Percentiles rank a stretch among this genome's conserved stretches.
Conservation (phyloP, 257 asterid genomes). For the Lithospermum erythrorhizon region DNA sequence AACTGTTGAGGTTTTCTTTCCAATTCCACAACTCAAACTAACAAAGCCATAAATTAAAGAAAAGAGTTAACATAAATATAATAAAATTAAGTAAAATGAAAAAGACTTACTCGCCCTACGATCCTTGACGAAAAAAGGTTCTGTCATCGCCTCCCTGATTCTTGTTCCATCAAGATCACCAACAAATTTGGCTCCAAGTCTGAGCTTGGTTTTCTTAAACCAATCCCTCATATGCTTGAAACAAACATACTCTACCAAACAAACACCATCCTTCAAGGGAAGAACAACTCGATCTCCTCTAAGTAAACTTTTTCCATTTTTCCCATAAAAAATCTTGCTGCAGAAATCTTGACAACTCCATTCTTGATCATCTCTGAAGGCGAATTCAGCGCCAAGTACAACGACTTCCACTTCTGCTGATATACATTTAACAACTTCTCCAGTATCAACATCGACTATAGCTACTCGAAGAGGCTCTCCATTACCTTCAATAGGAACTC, state of each 20-base stretch:
- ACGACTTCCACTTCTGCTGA: conserved; percentile 7
- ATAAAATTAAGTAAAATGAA: not conserved
- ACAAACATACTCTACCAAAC: conserved; percentile 3
- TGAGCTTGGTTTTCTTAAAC: not conserved
- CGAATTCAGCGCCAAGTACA: conserved; percentile 3
- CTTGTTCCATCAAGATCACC: not conserved
- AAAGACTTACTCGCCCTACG: conserved; percentile 3
- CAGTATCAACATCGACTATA: not conserved
- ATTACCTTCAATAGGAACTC: conserved; percentile 5
- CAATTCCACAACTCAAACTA: not conserved
- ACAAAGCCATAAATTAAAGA: not conserved
- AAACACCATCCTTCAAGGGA: conserved; percentile 1
- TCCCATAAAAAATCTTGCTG: no score
- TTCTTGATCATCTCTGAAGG: not conserved
- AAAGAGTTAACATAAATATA: not conserved
- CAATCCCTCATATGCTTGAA: not conserved
- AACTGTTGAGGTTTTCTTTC: no score
- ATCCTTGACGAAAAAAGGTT: conserved; percentile 7
- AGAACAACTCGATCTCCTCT: not conserved
- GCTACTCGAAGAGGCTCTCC: not conserved
- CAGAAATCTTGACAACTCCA: not conserved
- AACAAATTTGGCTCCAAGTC: conserved; percentile 9
- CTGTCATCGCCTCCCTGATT: conserved; percentile 7
- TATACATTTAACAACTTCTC: not conserved
- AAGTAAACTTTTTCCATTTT: not conserved